A percentile compares a stretch with the other conserved stretches of the same genome.
Conservation (phyloP, 1,139 yeast species). For the Protomyces inundatus region DNA sequence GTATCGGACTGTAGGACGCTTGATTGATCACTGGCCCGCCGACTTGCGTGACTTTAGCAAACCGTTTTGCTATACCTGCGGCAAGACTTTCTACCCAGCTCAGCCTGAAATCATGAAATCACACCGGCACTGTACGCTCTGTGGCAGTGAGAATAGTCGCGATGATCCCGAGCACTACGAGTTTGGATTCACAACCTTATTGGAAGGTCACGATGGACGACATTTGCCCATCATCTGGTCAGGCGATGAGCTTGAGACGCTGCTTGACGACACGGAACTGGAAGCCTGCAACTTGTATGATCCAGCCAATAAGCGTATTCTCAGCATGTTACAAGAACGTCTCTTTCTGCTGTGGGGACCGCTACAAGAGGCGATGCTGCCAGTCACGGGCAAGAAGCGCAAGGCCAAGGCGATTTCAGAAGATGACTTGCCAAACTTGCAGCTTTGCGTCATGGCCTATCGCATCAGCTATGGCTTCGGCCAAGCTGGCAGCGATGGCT, state of each 20-base stretch:
- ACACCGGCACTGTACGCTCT: slow-evolving; percentile 2
- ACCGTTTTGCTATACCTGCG: slow-evolving; percentile 25
- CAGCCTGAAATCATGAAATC: background rate
- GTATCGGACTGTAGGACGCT: slow-evolving; percentile 23
- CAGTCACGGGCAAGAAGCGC: slow-evolving; percentile 3
- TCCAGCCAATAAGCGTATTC: slow-evolving; percentile 8
- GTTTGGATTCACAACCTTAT: slow-evolving; percentile 17
- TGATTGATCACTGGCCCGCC: slow-evolving; percentile 25
- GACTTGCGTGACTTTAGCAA: slow-evolving; percentile 24
- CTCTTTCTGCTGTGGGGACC: slow-evolving; percentile 27
- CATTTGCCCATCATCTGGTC: slow-evolving; percentile 26
- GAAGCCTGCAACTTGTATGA: slow-evolving; percentile 16
- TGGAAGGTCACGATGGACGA: slow-evolving; percentile 27
- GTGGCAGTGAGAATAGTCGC: background rate
- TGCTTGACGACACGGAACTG: slow-evolving; percentile 12
- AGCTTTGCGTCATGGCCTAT: slow-evolving; percentile 20
- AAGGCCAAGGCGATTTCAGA: background rate
- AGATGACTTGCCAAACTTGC: background rate
- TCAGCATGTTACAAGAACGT: slow-evolving; percentile 6
- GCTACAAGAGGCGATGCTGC: slow-evolving; percentile 20
- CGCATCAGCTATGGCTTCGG: slow-evolving; percentile 3
- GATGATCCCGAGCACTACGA: slow-evolving; percentile 20
- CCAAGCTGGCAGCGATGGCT: slow-evolving; percentile 15
- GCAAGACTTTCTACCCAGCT: slow-evolving; percentile 11
- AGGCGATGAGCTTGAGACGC: slow-evolving; percentile 25